phyloP scores from a whole-genome alignment of 345 rosid genomes.

The Rhizophora apiculata region DNA sequence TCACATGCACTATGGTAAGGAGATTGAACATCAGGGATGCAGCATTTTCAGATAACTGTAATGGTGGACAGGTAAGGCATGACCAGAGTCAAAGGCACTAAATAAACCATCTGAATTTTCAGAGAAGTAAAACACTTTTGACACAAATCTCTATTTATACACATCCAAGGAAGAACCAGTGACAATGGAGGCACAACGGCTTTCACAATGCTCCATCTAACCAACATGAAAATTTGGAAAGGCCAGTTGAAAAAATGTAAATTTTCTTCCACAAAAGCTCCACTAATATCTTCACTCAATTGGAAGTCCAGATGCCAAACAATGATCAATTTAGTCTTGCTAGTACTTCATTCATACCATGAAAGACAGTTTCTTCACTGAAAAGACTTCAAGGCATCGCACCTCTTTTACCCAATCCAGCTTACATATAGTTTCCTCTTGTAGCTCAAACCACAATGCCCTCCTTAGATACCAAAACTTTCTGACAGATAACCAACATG shows the following conservation, averaged over 20 bases:
- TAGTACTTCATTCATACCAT: constrained; percentile 11
- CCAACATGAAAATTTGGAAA: constrained; percentile 14
- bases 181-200: too few species aligned
- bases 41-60: constrained; percentile 10
- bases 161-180: constrained; percentile 7
- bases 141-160: constrained; percentile 8
- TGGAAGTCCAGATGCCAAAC: not conserved
- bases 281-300: not conserved
- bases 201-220: not conserved
- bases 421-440: not conserved
- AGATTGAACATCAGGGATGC: constrained; percentile 9
- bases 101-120: constrained; percentile 8
- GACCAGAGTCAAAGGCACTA: constrained; percentile 12
- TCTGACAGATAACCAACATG: constrained; percentile 11
- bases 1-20: constrained; percentile 7
- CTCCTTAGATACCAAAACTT: constrained; percentile 13
- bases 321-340: constrained; percentile 13
- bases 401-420: constrained; percentile 11
- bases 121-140: not conserved
- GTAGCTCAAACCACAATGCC: constrained; percentile 12
- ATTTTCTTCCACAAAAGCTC: constrained; percentile 18
- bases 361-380: constrained; percentile 14
- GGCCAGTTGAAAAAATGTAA: constrained; percentile 12
- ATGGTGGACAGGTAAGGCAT: constrained; percentile 18
- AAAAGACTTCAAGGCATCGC: constrained; percentile 10